phyloP scores from a whole-genome alignment of 139 green algal genomes.

The Chlamydomonas urium region DNA sequence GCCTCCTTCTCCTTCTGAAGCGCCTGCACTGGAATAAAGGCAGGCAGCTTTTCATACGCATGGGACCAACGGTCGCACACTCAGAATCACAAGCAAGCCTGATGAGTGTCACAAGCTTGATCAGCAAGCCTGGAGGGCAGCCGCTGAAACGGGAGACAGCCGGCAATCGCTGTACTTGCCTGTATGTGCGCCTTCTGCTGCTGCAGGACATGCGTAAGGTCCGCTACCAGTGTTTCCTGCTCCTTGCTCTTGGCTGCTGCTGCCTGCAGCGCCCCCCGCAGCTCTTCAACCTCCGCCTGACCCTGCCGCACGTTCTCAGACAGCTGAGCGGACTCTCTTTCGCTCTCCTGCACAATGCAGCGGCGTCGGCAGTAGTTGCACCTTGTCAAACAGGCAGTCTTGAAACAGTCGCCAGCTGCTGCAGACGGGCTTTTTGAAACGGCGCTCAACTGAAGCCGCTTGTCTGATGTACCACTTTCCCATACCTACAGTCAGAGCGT shows the following conservation, averaged over 20 bases:
- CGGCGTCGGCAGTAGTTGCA: too few relatives aligned
- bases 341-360: conserved; percentile 50
- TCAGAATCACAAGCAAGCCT: too few relatives aligned
- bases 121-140: too few relatives aligned
- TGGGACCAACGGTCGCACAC: too few relatives aligned
- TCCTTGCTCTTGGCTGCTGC: conserved; percentile 27
- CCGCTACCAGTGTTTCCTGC: conserved; percentile 41
- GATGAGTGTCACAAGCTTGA: too few relatives aligned
- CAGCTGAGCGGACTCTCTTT: conserved; percentile 32
- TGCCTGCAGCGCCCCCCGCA: conserved; percentile 24
- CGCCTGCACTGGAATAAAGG: conserved; percentile 25
- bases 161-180: conserved; percentile 17
- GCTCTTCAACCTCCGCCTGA: conserved; percentile 20
- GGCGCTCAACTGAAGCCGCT: too few relatives aligned
- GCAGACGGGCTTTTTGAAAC: too few relatives aligned
- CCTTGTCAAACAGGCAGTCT: too few relatives aligned
- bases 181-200: conserved; percentile 54
- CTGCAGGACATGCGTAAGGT: conserved; percentile 41
- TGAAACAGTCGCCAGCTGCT: too few relatives aligned
- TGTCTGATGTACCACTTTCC: too few relatives aligned
- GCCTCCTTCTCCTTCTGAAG: conserved; percentile 40
- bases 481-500: conserved; percentile 39
- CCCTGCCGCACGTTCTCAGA: conserved; percentile 14
- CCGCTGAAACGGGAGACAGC: too few relatives aligned
- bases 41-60: too few relatives aligned